Conservation (phyloP, 169 alveolate genomes). For the Prorocentrum cordatum region DNA sequence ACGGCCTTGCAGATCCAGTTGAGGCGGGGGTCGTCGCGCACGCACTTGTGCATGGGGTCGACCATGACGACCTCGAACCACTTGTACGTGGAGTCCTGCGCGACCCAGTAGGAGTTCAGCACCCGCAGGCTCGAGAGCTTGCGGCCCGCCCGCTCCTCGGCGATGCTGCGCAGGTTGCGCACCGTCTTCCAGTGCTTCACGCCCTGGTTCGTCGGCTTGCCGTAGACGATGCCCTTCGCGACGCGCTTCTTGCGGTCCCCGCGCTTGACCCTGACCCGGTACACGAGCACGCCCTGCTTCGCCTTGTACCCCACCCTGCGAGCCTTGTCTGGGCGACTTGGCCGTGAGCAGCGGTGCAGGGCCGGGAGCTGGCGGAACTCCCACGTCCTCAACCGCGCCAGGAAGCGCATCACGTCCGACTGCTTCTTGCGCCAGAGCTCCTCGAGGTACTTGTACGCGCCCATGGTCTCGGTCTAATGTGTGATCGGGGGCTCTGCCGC, state of each 20-base stretch:
- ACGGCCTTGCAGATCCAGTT: constrained; percentile 96
- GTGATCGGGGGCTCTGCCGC: too few species aligned
- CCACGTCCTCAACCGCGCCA: constrained; percentile 98
- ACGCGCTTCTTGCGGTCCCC: constrained; percentile 97
- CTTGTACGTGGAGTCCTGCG: constrained; percentile 93
- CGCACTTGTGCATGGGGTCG: constrained; percentile 93
- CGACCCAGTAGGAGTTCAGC: constrained; percentile 98
- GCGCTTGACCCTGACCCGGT: constrained; percentile 97
- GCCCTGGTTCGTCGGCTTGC: constrained; percentile 93
- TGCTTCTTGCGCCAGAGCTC: constrained; percentile 99
- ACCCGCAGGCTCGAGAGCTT: constrained; percentile 92
- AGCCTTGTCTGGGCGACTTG: constrained; percentile 96
- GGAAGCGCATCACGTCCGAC: constrained; percentile 97
- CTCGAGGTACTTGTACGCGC: constrained; percentile 94
- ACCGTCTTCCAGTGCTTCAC: constrained; percentile 91
- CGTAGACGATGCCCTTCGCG: constrained; percentile 96
- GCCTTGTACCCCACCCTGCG: constrained; percentile 96
- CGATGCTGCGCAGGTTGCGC: constrained; percentile 89
- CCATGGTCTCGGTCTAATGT: too few species aligned
- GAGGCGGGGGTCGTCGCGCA: constrained; percentile 96
- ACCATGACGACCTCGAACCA: constrained; percentile 87
- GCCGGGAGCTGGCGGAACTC: constrained; percentile 97
- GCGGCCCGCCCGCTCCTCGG: constrained; percentile 98
- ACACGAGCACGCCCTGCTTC: constrained; percentile 97
- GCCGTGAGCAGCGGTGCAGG: constrained; percentile 90